Conservation (phyloP, 257 asterid genomes). For the Leonotis leonurus region DNA sequence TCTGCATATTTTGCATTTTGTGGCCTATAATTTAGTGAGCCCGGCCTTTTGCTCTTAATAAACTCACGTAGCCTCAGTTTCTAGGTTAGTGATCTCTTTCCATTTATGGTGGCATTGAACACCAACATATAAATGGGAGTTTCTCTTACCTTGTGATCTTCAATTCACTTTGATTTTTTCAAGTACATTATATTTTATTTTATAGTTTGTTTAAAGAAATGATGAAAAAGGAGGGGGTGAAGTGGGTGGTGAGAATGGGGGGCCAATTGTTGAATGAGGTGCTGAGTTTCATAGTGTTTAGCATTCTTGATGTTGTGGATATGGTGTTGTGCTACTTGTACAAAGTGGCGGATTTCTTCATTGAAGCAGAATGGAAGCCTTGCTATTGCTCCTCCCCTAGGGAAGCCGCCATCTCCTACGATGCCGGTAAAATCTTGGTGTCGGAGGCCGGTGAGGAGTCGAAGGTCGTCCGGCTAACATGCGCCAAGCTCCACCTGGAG, state of each 20-base stretch:
- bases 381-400: conserved; percentile 67
- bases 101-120: not conserved
- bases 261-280: conserved; percentile 47
- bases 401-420: conserved; percentile 33
- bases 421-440: conserved; percentile 64
- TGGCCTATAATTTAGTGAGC: not conserved
- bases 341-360: conserved; percentile 47
- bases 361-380: conserved; percentile 85
- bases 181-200: too few relatives aligned
- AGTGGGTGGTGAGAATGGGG: conserved; percentile 14
- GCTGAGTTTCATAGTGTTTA: conserved; percentile 54
- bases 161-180: not conserved
- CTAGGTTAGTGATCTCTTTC: not conserved
- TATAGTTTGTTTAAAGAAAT: not conserved
- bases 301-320: conserved; percentile 54
- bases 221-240: not conserved
- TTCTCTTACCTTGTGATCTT: too few relatives aligned
- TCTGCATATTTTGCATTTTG: not conserved
- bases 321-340: conserved; percentile 55
- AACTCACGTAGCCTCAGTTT: not conserved
- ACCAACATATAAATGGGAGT: too few relatives aligned
- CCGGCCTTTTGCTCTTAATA: not conserved
- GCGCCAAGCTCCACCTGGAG: conserved; percentile 58
- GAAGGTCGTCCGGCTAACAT: conserved; percentile 53
- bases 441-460: conserved; percentile 59